Evolutionary conservation across 2,329 filamentous ascomycete species (phyloP).

Genomic region (Neonectria sp.): DNA sequence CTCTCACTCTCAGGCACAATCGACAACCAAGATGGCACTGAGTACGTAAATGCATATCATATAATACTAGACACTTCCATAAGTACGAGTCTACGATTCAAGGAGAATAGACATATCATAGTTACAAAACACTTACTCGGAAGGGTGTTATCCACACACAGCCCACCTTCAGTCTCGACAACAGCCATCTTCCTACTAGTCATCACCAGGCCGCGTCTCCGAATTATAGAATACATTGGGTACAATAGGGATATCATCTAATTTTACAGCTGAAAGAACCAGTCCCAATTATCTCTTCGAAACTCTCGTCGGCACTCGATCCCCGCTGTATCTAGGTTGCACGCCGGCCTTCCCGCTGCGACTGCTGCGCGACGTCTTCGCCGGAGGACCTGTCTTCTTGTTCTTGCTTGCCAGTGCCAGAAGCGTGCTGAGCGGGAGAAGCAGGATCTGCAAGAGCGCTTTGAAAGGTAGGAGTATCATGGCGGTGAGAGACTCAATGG

Average conservation of each 20-base stretch:
- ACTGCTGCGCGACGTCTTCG: conserved; percentile 43
- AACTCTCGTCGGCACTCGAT: conserved; percentile 54
- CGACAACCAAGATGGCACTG: neutral
- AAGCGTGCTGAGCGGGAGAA: conserved; percentile 60
- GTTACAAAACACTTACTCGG: neutral
- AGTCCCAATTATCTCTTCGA: conserved; percentile 44
- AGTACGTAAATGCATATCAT: neutral
- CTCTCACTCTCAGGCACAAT: neutral
- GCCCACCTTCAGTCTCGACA: neutral
- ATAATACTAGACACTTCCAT: neutral
- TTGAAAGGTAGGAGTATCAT: conserved; percentile 60
- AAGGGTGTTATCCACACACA: conserved; percentile 2
- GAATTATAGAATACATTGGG: conserved; percentile 17
- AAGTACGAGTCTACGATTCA: neutral
- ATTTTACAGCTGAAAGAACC: conserved; percentile 6
- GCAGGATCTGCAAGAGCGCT: conserved; percentile 55
- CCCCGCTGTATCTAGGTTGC: conserved; percentile 53
- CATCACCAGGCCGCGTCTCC: neutral
- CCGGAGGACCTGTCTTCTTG: conserved; percentile 47
- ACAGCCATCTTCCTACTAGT: conserved; percentile 5
- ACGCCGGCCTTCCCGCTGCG: conserved; percentile 43
- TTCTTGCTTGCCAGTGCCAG: conserved; percentile 53
- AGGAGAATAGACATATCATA: neutral
- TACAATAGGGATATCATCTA: conserved; percentile 18
- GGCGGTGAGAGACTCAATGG: conserved; percentile 54